Base-by-base conservation (phyloP, 1,284 basidiomycete genomes). In the Puccinia horiana region DNA sequence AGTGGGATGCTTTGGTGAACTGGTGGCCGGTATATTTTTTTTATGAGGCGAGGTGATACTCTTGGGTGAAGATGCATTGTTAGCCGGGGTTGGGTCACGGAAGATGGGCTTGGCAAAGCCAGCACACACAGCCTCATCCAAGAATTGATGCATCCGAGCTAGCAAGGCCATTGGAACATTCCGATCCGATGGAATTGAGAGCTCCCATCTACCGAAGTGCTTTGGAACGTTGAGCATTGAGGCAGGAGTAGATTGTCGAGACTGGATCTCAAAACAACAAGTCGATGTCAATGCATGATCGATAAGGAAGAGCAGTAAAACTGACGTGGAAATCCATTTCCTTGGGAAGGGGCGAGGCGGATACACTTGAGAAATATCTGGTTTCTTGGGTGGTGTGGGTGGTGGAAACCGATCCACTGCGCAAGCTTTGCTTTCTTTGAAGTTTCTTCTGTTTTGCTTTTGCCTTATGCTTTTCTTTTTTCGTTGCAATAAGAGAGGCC, bases 101-200 rank as follows among this genome's bases (percentile, higher is more conserved):
- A 75, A 75, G 16, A 40, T 52, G 12, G 72, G 72, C 32, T 75
- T 75, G 49, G 72, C 72, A 37, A 75, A 75, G 37, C 72, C 72
- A 40, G 72, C 72, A 75, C 72, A 58, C 3, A 75, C 47, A n/a
- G 72, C 72, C 32, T 75, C 72, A 75, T 75, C 72, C 23, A 75
- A 26, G 23, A 75, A 75, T 20, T 75, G 72, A 23, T 75, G 44
- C 72, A 75, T 75, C 47, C 72, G 49, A n/a, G 72, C 72, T 37
- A 75, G 52, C 11, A 75, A 26, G 23, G 49, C 11, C 35, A 26
- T 20, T 2, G 72, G 37, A 23, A 75, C 52, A 29, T 75, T n/a
- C 29, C 52, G 32, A 75, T 58, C 52, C 35, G 47, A 58, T 20
- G 72, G 54, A 37, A 75, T 49, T 4, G 72, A 75, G 29, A 75